A percentile compares a stretch with the other conserved stretches of the same genome.
Evolutionary conservation across 2,329 filamentous ascomycete species (phyloP).

Genomic region (Phialophora macrospora): DNA sequence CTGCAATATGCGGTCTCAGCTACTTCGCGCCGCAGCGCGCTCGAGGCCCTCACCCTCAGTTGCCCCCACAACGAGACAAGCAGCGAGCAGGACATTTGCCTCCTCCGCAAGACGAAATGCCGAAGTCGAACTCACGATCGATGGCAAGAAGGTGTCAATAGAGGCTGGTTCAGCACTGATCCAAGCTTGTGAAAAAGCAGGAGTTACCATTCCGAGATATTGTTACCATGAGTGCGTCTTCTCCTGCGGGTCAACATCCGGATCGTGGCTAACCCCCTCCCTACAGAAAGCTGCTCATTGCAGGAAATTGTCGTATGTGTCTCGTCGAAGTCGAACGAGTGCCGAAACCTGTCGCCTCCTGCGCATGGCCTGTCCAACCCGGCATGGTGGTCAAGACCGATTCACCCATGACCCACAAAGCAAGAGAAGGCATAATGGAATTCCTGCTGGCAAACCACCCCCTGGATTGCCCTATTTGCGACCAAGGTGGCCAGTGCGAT

Average conservation of each 20-base stretch:
- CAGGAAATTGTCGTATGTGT: slow-evolving; percentile 99
- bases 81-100: slow-evolving; percentile 77
- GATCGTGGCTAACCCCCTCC: slow-evolving; percentile 11
- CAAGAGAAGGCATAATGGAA: slow-evolving; percentile 98
- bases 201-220: slow-evolving; percentile 89
- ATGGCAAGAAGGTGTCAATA: slow-evolving; percentile 98
- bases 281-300: slow-evolving; percentile 91
- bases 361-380: slow-evolving; percentile 97
- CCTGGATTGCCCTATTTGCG: slow-evolving; percentile 94
- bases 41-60: slow-evolving; percentile 56
- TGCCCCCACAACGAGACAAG: slow-evolving; percentile 46
- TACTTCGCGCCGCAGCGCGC: slow-evolving; percentile 65
- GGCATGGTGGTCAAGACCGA: slow-evolving; percentile 99
- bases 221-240: slow-evolving; percentile 88
- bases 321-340: slow-evolving; percentile 96
- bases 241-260: neutral
- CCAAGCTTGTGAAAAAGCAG: slow-evolving; percentile 98
- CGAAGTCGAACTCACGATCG: slow-evolving; percentile 96
- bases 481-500: slow-evolving; percentile 98
- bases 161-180: slow-evolving; percentile 98
- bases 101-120: slow-evolving; percentile 77
- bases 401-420: slow-evolving; percentile 94
- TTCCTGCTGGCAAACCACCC: slow-evolving; percentile 96
- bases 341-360: slow-evolving; percentile 96
- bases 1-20: slow-evolving; percentile 66